Percentiles rank a stretch among this genome's conserved stretches.
These are phyloP conservation scores for Craspedostauros australis DNA, from an alignment of 108 stramenopile genomes.

Conservation along the genomic window DNA sequence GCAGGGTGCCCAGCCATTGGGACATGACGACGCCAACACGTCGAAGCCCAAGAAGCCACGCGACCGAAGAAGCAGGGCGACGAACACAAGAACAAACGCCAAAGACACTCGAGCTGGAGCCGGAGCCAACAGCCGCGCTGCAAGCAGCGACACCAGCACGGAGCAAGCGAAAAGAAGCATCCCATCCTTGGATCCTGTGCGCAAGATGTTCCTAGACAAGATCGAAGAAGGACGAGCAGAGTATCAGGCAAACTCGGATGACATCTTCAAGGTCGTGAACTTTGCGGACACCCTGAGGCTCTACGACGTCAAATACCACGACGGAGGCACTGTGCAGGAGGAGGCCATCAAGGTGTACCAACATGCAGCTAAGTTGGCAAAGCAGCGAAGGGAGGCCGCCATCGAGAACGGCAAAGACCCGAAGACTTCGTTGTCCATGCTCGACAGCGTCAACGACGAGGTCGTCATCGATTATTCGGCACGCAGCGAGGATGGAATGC, in stretches of 20 bases:
- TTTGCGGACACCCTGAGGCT: conserved; percentile 60
- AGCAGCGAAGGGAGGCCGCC: conserved; percentile 13
- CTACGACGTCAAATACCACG: conserved; percentile 61
- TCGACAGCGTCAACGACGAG: conserved; percentile 40
- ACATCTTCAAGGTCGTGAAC: conserved; percentile 16
- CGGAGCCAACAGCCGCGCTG: no score
- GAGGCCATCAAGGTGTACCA: conserved; percentile 57
- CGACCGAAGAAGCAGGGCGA: no score
- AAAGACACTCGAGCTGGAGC: no score
- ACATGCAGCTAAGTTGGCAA: conserved; percentile 31
- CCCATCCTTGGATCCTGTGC: not conserved
- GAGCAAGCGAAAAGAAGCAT: no score
- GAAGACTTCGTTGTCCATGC: not conserved
- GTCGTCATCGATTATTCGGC: conserved; percentile 36
- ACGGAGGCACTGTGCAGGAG: conserved; percentile 62
- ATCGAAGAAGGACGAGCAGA: not conserved
- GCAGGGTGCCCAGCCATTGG: no score
- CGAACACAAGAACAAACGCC: no score
- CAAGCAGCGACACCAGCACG: no score
- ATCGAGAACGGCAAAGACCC: conserved; percentile 15
- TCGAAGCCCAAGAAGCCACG: no score
- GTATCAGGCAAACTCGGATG: conserved; percentile 8
- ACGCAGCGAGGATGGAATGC: conserved; percentile 56
- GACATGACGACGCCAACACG: no score
- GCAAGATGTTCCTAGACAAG: not conserved